A percentile compares a stretch with the other conserved stretches of the same genome.
phyloP scores from a whole-genome alignment of 805 yeast species.

The Starmerella scarabaei region DNA sequence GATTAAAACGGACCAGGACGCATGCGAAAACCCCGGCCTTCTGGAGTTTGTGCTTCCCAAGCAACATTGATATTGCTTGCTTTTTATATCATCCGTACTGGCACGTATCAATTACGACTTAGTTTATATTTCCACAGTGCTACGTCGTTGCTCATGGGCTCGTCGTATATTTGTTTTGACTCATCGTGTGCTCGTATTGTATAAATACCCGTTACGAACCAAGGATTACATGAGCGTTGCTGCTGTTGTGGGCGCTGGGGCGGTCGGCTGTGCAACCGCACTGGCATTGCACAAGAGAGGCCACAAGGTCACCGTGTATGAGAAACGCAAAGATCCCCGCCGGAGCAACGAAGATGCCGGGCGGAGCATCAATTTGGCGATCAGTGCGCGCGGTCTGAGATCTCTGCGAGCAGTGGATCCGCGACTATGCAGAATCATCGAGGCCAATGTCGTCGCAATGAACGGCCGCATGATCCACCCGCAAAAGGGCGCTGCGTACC shows the following conservation, averaged over 20 bases:
- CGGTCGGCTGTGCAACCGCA: conserved; percentile 77
- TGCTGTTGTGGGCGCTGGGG: conserved; percentile 71
- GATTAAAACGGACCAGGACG: no score
- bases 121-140: no score
- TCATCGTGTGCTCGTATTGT: no score
- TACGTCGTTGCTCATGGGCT: no score
- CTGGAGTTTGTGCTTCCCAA: no score
- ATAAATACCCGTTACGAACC: no score
- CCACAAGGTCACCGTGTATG: conserved; percentile 57
- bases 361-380: conserved; percentile 70
- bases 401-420: conserved; percentile 53
- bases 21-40: no score
- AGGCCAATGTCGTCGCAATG: conserved; percentile 66
- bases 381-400: conserved; percentile 69
- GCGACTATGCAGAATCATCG: conserved; percentile 42
- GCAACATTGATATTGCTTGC: no score
- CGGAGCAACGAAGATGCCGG: conserved; percentile 13
- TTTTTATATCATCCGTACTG: no score
- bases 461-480: conserved; percentile 80
- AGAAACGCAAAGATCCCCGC: conserved; percentile 61
- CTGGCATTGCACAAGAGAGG: conserved; percentile 67
- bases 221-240: background rate
- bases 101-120: no score
- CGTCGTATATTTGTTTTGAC: no score
- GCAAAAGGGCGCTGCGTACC: conserved; percentile 36